Evolutionary conservation across 352 stramenopile genomes (phyloP).

Genomic region (Phytopythium aichiense): DNA sequence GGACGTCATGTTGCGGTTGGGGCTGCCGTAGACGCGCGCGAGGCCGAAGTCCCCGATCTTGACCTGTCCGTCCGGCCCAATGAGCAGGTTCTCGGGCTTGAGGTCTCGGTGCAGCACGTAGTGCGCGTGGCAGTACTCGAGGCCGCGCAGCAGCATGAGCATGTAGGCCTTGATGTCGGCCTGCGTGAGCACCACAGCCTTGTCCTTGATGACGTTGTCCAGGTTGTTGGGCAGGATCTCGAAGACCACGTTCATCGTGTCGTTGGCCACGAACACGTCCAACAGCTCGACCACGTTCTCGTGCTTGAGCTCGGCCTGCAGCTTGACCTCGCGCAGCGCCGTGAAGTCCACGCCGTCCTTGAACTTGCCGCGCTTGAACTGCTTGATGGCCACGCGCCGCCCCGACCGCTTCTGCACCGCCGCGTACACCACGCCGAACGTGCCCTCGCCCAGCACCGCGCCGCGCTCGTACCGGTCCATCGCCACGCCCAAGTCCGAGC

Average conservation of each 20-base stretch:
- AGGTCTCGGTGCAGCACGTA: constrained; percentile 86
- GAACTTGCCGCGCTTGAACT: constrained; percentile 88
- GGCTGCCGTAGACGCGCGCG: constrained; percentile 76
- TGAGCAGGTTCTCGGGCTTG: constrained; percentile 87
- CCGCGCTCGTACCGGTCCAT: constrained; percentile 84
- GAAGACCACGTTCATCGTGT: constrained; percentile 89
- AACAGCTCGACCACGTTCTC: constrained; percentile 83
- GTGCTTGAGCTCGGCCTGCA: constrained; percentile 85
- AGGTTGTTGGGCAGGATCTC: constrained; percentile 86
- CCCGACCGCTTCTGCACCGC: constrained; percentile 74
- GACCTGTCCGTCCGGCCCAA: constrained; percentile 70
- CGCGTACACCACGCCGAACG: constrained; percentile 85
- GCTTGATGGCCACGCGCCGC: constrained; percentile 76
- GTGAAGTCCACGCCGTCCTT: constrained; percentile 89
- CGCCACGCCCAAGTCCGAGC: background rate
- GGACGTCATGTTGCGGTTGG: constrained; percentile 86
- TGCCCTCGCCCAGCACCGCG: constrained; percentile 79
- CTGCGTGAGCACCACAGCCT: constrained; percentile 78
- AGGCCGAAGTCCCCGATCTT: constrained; percentile 90
- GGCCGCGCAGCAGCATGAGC: constrained; percentile 76
- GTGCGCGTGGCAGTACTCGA: constrained; percentile 80
- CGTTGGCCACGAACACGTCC: constrained; percentile 84
- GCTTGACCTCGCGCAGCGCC: constrained; percentile 85
- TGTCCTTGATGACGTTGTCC: constrained; percentile 89
- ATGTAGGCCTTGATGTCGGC: constrained; percentile 88